Percentiles rank a stretch among this genome's conserved stretches.
phyloP scores from a whole-genome alignment of 2,329 filamentous ascomycete genomes.

The Phyllosticta citribraziliensis region DNA sequence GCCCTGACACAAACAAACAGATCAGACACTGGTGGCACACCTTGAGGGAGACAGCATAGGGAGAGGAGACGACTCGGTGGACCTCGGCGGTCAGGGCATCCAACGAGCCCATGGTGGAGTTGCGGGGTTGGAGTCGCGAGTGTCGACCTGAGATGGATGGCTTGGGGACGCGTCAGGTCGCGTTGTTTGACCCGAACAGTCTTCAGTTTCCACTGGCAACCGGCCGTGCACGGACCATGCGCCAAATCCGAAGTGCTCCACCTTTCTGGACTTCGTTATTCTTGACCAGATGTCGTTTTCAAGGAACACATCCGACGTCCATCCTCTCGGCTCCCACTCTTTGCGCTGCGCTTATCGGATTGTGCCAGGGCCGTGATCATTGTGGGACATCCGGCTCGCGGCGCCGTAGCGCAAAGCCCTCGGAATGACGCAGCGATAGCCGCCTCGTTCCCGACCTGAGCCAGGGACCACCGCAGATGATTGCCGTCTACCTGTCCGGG shows the following conservation, averaged over 20 bases:
- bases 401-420: background rate
- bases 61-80: constrained; percentile 37
- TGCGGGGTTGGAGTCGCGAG: background rate
- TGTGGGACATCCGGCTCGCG: background rate
- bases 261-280: background rate
- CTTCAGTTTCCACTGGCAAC: background rate
- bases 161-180: constrained; percentile 51
- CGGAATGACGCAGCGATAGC: background rate
- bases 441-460: background rate
- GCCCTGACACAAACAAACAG: background rate
- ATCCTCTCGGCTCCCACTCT: background rate
- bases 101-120: constrained; percentile 5
- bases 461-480: background rate
- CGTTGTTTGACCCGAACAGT: background rate
- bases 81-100: constrained; percentile 31
- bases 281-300: background rate
- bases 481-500: background rate
- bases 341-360: background rate
- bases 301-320: background rate
- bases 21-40: constrained; percentile 19
- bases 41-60: constrained; percentile 42
- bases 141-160: constrained; percentile 18
- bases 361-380: background rate
- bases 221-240: background rate
- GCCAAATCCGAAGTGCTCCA: background rate